Evolutionary conservation across 2,329 filamentous ascomycete genomes (phyloP).

Genomic region (Fusarium virguliforme): DNA sequence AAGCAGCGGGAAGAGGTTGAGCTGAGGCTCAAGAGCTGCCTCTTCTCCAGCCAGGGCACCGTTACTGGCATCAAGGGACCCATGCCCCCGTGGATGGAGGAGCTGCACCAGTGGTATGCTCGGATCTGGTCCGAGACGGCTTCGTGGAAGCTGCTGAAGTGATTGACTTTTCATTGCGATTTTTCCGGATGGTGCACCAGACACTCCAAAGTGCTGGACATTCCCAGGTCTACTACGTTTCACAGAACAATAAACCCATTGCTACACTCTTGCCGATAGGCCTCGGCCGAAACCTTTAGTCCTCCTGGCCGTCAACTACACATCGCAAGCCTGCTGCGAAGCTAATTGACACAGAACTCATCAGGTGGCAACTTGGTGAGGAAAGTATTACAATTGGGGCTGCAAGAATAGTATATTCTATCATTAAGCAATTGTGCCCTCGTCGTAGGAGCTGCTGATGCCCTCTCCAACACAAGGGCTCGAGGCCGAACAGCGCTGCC

Average conservation of each 20-base stretch:
- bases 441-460: not conserved
- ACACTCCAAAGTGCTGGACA: not conserved
- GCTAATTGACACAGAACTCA: not conserved
- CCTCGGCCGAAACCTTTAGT: not conserved
- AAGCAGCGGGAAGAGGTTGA: conserved; percentile 72
- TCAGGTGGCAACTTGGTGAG: not conserved
- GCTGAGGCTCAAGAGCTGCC: conserved; percentile 75
- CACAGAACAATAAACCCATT: conserved; percentile 3
- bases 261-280: not conserved
- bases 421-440: not conserved
- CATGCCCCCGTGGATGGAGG: conserved; percentile 52
- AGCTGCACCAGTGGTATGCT: conserved; percentile 61
- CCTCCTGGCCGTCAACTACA: too few relatives aligned
- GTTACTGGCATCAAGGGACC: conserved; percentile 55
- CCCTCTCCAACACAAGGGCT: too few relatives aligned
- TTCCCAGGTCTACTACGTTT: not conserved
- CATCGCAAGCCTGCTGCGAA: fast-evolving
- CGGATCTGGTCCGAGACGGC: conserved; percentile 59
- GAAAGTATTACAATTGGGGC: not conserved
- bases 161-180: not conserved
- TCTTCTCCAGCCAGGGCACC: conserved; percentile 66
- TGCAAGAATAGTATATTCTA: not conserved
- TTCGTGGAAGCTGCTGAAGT: conserved; percentile 58
- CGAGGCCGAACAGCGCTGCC: not conserved
- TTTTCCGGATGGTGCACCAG: not conserved